A percentile compares a stretch with the other conserved stretches of the same genome.
Evolutionary conservation across 164 flowering plant genomes (phyloP).

Genomic region (Tetracentron sinense): DNA sequence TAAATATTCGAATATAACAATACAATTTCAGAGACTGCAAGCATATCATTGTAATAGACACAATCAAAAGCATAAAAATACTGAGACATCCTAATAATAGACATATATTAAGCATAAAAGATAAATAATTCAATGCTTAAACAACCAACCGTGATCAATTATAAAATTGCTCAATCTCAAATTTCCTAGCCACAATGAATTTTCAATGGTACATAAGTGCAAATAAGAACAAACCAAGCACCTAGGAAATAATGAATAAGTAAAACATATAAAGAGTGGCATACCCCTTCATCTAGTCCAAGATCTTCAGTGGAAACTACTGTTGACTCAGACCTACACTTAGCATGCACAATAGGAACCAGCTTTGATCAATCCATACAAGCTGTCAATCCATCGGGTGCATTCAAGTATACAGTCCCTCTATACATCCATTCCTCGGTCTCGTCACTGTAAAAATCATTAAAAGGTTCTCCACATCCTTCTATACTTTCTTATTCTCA

Average conservation of each 20-base stretch:
- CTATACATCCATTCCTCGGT: slow-evolving; percentile 77
- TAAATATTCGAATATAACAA: too few species aligned
- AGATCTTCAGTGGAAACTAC: slow-evolving; percentile 37
- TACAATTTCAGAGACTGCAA: too few species aligned
- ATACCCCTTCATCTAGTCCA: slow-evolving; percentile 54
- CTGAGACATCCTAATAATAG: too few species aligned
- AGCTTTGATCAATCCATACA: slow-evolving; percentile 53
- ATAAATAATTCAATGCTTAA: too few species aligned
- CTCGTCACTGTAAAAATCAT: slow-evolving; percentile 68
- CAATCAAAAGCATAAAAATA: too few species aligned
- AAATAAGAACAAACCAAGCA: too few species aligned
- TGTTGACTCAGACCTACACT: slow-evolving; percentile 51
- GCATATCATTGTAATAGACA: too few species aligned
- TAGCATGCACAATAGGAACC: slow-evolving; percentile 76
- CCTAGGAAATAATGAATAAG: not conserved
- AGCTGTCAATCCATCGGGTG: slow-evolving; percentile 37
- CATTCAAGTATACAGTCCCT: slow-evolving; percentile 68
- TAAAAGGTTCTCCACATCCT: slow-evolving; percentile 84
- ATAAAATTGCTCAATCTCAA: too few species aligned
- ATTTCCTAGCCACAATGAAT: too few species aligned
- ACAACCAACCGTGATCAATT: too few species aligned
- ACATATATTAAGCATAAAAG: too few species aligned
- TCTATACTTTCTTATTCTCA: slow-evolving; percentile 84
- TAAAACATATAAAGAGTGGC: slow-evolving; percentile 5
- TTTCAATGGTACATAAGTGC: too few species aligned